These are phyloP conservation scores for Knufia fluminis DNA, from an alignment of 2,329 filamentous ascomycete species.

Conservation along the genomic window DNA sequence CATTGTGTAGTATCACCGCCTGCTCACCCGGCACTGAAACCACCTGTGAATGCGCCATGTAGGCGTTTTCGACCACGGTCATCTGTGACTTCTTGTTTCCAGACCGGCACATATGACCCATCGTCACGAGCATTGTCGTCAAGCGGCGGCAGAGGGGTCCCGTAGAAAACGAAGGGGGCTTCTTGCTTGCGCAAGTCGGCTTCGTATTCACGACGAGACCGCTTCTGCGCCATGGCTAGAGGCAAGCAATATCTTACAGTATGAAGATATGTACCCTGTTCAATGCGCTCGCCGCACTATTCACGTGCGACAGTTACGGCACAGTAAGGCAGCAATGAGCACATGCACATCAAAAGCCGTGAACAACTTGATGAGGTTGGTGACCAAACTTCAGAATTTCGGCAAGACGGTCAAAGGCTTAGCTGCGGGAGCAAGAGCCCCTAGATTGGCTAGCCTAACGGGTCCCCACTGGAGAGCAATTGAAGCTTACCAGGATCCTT, in stretches of 20 bases:
- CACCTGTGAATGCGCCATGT: constrained; percentile 93
- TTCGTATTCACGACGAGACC: constrained; percentile 69
- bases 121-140: constrained; percentile 74
- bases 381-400: too few relatives aligned
- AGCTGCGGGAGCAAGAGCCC: not conserved
- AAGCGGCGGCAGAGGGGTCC: constrained; percentile 71
- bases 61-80: constrained; percentile 82
- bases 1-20: constrained; percentile 25
- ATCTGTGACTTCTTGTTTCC: constrained; percentile 96
- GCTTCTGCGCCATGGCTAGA: constrained; percentile 62
- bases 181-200: constrained; percentile 57
- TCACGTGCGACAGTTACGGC: not conserved
- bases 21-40: constrained; percentile 85
- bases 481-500: not conserved
- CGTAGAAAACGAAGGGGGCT: constrained; percentile 69
- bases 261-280: not conserved
- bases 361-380: too few relatives aligned
- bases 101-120: constrained; percentile 85
- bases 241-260: not conserved
- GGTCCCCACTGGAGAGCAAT: not conserved
- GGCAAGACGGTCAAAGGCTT: not conserved
- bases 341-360: not conserved
- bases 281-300: not conserved
- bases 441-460: not conserved
- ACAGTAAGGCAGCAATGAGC: not conserved